Conservation (phyloP, 805 yeast species). For the Yarrowia hollandica region DNA sequence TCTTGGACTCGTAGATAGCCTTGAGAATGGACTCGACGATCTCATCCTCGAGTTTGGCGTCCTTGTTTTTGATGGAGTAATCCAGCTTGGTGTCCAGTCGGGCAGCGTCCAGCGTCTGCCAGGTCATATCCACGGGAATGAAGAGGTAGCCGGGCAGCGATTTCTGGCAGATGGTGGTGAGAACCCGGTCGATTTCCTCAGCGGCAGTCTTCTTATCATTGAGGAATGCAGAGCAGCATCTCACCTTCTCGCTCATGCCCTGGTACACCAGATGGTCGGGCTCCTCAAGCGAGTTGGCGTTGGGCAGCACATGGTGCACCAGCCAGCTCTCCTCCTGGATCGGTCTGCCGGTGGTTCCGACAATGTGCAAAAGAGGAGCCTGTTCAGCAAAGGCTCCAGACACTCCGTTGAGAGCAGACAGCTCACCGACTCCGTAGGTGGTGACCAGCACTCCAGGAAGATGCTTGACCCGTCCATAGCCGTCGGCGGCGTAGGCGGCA, state of each 20-base stretch:
- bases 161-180: slow-evolving; percentile 53
- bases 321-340: slow-evolving; percentile 42
- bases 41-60: slow-evolving; percentile 38
- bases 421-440: slow-evolving; percentile 89
- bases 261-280: slow-evolving; percentile 71
- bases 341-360: slow-evolving; percentile 64
- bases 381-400: slow-evolving; percentile 82
- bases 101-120: slow-evolving; percentile 42
- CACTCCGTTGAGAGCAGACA: slow-evolving; percentile 79
- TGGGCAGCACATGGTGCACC: slow-evolving; percentile 46
- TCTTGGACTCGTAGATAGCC: slow-evolving; percentile 52
- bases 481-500: slow-evolving; percentile 89
- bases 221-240: slow-evolving; percentile 58
- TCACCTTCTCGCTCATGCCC: slow-evolving; percentile 56
- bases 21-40: slow-evolving; percentile 50
- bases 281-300: slow-evolving; percentile 39
- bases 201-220: slow-evolving; percentile 51
- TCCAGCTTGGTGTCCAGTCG: slow-evolving; percentile 44
- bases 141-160: slow-evolving; percentile 82
- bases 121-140: slow-evolving; percentile 66
- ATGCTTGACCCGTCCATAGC: slow-evolving; percentile 67
- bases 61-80: slow-evolving; percentile 38
- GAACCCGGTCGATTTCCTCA: slow-evolving; percentile 66
- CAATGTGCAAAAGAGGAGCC: slow-evolving; percentile 78
- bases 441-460: slow-evolving; percentile 68